phyloP scores from a whole-genome alignment of 768 basidiomycete genomes.

The Lentinula lateritia region DNA sequence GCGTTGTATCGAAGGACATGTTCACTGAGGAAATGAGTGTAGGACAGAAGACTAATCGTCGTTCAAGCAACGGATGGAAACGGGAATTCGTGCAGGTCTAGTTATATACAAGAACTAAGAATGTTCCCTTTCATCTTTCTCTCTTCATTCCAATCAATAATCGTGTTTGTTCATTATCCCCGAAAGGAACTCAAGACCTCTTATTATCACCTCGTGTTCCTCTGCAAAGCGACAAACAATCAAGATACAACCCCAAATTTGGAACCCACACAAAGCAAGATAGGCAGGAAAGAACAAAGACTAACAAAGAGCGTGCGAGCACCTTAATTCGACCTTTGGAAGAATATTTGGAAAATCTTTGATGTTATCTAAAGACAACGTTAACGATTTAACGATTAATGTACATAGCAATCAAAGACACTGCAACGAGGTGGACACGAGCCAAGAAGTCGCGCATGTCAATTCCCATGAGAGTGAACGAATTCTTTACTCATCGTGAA shows the following conservation, averaged over 20 bases:
- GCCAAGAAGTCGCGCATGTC: not conserved
- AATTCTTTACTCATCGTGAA: too few relatives aligned
- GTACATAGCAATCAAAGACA: too few relatives aligned
- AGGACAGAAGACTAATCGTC: not conserved
- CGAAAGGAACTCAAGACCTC: not conserved
- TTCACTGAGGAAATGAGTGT: too few relatives aligned
- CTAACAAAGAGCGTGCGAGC: not conserved
- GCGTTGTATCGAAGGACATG: not conserved
- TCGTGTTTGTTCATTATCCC: not conserved
- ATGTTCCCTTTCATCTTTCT: constrained; percentile 1
- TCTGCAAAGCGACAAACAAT: not conserved
- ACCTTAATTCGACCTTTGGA: too few relatives aligned
- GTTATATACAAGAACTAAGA: not conserved
- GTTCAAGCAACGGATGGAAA: not conserved
- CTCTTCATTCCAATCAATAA: not conserved
- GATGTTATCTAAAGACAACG: not conserved
- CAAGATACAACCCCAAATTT: not conserved
- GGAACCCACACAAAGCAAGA: not conserved
- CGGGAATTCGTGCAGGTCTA: too few relatives aligned
- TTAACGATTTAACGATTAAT: too few relatives aligned
- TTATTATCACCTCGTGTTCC: not conserved
- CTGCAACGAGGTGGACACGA: not conserved
- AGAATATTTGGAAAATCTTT: not conserved
- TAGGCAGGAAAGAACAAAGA: not conserved
- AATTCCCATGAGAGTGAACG: too few relatives aligned